phyloP scores from a whole-genome alignment of 2,329 filamentous ascomycete species.

The Chrysoporthe puriensis region DNA sequence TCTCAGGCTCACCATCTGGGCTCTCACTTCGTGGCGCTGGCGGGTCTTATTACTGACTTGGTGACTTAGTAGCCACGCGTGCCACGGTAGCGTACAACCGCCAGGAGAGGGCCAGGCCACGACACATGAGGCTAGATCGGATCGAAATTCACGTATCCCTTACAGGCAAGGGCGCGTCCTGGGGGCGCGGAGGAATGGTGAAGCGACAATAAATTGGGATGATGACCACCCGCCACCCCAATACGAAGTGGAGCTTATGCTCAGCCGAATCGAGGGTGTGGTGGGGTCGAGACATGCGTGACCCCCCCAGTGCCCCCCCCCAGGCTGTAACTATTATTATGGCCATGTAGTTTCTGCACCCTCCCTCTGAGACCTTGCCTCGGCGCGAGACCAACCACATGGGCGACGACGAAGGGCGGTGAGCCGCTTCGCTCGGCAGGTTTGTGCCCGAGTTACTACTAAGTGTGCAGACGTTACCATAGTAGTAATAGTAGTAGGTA shows the following conservation, averaged over 20 bases:
- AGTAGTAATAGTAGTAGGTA: not conserved
- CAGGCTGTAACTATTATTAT: too few relatives aligned
- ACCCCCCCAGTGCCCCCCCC: too few relatives aligned
- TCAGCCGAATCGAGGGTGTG: too few relatives aligned
- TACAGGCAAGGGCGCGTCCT: not conserved
- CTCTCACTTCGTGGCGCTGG: too few relatives aligned
- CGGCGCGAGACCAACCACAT: too few relatives aligned
- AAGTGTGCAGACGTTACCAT: not conserved
- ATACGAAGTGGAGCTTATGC: not conserved
- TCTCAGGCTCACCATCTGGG: constrained; percentile 3
- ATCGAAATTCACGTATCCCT: not conserved
- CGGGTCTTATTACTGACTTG: too few relatives aligned
- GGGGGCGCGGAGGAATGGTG: not conserved
- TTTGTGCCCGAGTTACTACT: not conserved
- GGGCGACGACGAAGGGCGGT: not conserved
- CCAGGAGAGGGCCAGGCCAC: not conserved
- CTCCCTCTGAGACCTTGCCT: too few relatives aligned
- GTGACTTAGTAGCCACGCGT: too few relatives aligned
- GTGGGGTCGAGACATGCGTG: too few relatives aligned
- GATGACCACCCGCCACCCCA: constrained; percentile 4
- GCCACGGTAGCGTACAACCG: not conserved
- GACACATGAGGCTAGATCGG: not conserved
- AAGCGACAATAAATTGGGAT: not conserved
- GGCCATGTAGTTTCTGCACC: too few relatives aligned
- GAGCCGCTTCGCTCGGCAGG: not conserved